Percentiles rank a stretch among this genome's conserved stretches.
Conservation (phyloP, 495 filamentous ascomycete species). For the Penicillium diatomitis region DNA sequence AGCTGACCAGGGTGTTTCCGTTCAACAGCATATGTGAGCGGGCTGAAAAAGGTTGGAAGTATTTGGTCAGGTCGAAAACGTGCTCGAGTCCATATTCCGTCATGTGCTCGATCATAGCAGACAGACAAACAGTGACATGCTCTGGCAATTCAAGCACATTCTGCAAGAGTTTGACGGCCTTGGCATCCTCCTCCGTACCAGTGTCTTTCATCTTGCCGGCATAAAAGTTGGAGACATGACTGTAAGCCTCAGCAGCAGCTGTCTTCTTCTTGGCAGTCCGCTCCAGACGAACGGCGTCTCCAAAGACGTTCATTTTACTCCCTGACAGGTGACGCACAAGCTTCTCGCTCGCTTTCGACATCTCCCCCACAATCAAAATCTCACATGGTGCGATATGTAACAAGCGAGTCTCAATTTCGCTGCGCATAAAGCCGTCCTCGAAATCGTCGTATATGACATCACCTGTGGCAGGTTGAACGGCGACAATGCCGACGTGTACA, state of each 20-base stretch:
- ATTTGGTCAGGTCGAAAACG: constrained; percentile 93
- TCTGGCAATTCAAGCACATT: constrained; percentile 81
- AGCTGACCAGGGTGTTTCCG: constrained; percentile 85
- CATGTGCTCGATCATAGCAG: constrained; percentile 93
- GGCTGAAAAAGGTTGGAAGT: constrained; percentile 94
- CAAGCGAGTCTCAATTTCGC: constrained; percentile 88
- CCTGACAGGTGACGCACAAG: constrained; percentile 83
- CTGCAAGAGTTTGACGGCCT: constrained; percentile 58
- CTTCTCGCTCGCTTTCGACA: constrained; percentile 91
- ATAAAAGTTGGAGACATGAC: constrained; percentile 90
- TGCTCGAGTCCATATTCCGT: constrained; percentile 91
- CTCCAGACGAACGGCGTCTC: constrained; percentile 80
- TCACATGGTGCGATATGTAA: constrained; percentile 95
- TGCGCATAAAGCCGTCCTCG: constrained; percentile 96
- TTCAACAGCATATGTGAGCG: constrained; percentile 94
- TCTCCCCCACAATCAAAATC: constrained; percentile 86
- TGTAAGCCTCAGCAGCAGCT: constrained; percentile 73
- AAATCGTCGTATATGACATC: constrained; percentile 97
- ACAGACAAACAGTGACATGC: constrained; percentile 82
- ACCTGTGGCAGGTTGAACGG: constrained; percentile 90
- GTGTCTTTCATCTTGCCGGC: constrained; percentile 71
- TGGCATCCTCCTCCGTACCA: constrained; percentile 33
- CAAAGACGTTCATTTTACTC: constrained; percentile 86
- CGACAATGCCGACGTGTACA: constrained; percentile 84
- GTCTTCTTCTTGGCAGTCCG: constrained; percentile 66